Conservation (phyloP, 2,329 filamentous ascomycete species). For the Cladobotryum mycophilum region DNA sequence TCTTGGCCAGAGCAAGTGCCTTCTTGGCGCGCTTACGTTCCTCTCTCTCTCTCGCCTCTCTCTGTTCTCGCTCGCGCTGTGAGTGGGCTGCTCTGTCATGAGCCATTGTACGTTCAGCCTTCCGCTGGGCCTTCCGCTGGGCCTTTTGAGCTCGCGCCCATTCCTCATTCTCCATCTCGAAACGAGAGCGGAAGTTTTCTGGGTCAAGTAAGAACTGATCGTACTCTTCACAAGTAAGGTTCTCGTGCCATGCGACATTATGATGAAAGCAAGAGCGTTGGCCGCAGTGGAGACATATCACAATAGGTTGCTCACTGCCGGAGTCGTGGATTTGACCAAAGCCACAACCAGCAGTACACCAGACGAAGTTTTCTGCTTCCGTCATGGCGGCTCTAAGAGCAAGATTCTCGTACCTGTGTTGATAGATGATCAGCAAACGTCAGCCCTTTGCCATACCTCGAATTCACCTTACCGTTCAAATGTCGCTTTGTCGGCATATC, state of each 20-base stretch:
- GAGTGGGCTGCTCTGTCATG: slow-evolving; percentile 27
- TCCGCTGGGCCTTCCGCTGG: slow-evolving; percentile 39
- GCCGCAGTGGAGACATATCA: slow-evolving; percentile 34
- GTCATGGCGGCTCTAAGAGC: slow-evolving; percentile 37
- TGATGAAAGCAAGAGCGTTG: slow-evolving; percentile 39
- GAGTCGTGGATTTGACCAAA: slow-evolving; percentile 46
- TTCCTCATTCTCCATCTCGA: slow-evolving; percentile 29
- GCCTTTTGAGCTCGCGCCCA: slow-evolving; percentile 25
- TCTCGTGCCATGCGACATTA: slow-evolving; percentile 35
- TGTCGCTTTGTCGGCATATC: slow-evolving; percentile 36
- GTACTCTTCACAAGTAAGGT: slow-evolving; percentile 37
- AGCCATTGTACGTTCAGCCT: slow-evolving; percentile 34
- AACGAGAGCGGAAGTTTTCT: slow-evolving; percentile 30
- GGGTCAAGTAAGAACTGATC: slow-evolving; percentile 33
- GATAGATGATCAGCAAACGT: neutral
- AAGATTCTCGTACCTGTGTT: slow-evolving; percentile 36
- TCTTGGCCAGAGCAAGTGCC: slow-evolving; percentile 21
- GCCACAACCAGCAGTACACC: slow-evolving; percentile 47
- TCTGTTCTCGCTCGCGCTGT: slow-evolving; percentile 18
- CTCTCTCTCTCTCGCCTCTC: slow-evolving; percentile 20
- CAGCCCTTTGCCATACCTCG: no score
- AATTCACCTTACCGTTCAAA: slow-evolving; percentile 33
- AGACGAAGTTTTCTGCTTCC: slow-evolving; percentile 40
- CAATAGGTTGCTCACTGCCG: slow-evolving; percentile 33
- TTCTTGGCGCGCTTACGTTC: slow-evolving; percentile 20